Conservation (phyloP, 2,329 filamentous ascomycete species). For the Neoascochyta sp. region DNA sequence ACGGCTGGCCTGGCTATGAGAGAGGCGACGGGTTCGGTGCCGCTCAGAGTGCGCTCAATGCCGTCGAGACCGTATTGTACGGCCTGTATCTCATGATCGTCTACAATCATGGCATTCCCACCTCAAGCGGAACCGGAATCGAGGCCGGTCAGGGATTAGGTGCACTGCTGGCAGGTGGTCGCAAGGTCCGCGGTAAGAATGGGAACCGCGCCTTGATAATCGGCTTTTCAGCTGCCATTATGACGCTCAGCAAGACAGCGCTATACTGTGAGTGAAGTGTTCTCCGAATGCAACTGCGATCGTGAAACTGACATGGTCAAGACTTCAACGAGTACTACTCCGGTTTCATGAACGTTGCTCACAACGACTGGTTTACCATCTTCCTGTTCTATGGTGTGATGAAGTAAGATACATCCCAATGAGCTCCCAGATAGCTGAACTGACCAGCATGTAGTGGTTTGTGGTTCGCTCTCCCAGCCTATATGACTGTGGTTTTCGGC, state of each 20-base stretch:
- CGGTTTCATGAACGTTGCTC: slow-evolving; percentile 59
- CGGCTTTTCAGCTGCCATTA: slow-evolving; percentile 56
- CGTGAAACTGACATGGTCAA: slow-evolving; percentile 26
- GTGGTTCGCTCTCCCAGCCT: slow-evolving; percentile 62
- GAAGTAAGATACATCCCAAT: slow-evolving; percentile 51
- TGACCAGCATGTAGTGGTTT: slow-evolving; percentile 51
- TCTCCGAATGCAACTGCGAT: neutral
- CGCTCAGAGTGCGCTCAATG: slow-evolving; percentile 68
- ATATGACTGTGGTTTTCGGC: slow-evolving; percentile 59
- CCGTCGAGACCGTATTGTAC: slow-evolving; percentile 65
- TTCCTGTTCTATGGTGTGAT: slow-evolving; percentile 62
- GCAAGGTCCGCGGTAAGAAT: slow-evolving; percentile 49
- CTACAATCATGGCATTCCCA: slow-evolving; percentile 37
- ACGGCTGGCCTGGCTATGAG: slow-evolving; percentile 71
- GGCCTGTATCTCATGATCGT: slow-evolving; percentile 58
- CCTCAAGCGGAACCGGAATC: slow-evolving; percentile 38
- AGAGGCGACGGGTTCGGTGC: slow-evolving; percentile 67
- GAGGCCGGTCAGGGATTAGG: slow-evolving; percentile 38
- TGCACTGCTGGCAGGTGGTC: slow-evolving; percentile 48
- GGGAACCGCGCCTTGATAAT: slow-evolving; percentile 57
- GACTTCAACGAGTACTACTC: slow-evolving; percentile 60
- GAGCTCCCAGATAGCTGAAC: too few relatives aligned
- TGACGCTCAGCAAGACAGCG: slow-evolving; percentile 66
- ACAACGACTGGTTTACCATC: slow-evolving; percentile 55
- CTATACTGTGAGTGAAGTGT: slow-evolving; percentile 56